A percentile compares a stretch with the other conserved stretches of the same genome.
Conservation (phyloP, 1,284 basidiomycete species). For the Pseudozyma sp. region DNA sequence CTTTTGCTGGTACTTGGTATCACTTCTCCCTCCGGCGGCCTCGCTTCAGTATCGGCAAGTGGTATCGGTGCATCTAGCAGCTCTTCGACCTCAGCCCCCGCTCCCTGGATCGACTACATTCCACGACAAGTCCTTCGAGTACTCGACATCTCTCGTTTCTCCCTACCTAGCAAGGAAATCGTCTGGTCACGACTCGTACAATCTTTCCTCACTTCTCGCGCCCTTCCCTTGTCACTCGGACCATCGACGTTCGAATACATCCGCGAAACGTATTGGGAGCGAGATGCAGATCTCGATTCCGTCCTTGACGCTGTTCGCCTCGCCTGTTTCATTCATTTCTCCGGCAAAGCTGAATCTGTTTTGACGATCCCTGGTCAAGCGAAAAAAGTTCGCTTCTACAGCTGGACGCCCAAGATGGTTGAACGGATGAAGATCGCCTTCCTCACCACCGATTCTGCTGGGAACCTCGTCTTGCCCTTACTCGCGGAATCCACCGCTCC, state of each 20-base stretch:
- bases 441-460: conserved; percentile 14
- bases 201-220: conserved; percentile 40
- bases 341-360: conserved; percentile 49
- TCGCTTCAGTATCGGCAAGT: conserved; percentile 20
- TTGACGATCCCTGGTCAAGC: conserved; percentile 41
- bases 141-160: conserved; percentile 48
- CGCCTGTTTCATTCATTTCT: conserved; percentile 51
- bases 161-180: conserved; percentile 46
- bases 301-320: conserved; percentile 49
- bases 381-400: conserved; percentile 21
- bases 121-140: conserved; percentile 38
- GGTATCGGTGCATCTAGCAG: conserved; percentile 18
- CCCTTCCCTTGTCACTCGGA: conserved; percentile 42
- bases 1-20: conserved; percentile 47
- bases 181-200: conserved; percentile 54
- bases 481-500: conserved; percentile 8
- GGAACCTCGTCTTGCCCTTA: conserved; percentile 22
- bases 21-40: conserved; percentile 45
- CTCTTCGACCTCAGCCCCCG: conserved; percentile 32
- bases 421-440: conserved; percentile 37
- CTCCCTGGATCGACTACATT: conserved; percentile 51
- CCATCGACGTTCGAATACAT: conserved; percentile 54
- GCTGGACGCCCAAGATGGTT: conserved; percentile 45
- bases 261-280: conserved; percentile 56
- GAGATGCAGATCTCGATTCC: conserved; percentile 50